phyloP scores from a whole-genome alignment of 257 asterid species.

The Capsicum chinense region DNA sequence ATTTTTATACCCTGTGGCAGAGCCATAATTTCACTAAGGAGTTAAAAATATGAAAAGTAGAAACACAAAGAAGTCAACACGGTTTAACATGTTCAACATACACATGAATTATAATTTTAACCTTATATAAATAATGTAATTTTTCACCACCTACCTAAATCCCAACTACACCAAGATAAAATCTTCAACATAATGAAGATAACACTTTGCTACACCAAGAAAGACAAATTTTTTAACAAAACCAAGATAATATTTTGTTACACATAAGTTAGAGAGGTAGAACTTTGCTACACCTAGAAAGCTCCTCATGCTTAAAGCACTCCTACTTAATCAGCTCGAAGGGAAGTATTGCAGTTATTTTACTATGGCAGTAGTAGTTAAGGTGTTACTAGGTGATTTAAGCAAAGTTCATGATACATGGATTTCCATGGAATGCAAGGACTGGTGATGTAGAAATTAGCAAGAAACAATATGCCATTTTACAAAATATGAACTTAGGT shows the following conservation, averaged over 20 bases:
- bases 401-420: background rate
- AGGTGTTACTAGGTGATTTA: slow-evolving; percentile 8
- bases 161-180: background rate
- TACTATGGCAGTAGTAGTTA: background rate
- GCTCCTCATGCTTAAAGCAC: slow-evolving; percentile 9
- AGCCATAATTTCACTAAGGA: too few species aligned
- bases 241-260: background rate
- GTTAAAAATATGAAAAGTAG: too few species aligned
- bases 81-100: too few species aligned
- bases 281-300: background rate
- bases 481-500: slow-evolving; percentile 2
- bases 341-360: background rate
- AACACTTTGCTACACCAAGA: too few species aligned
- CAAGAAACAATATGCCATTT: background rate
- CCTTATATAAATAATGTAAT: too few species aligned
- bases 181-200: background rate
- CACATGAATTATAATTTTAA: too few species aligned
- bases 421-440: slow-evolving; percentile 24
- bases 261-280: too few species aligned
- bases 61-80: too few species aligned
- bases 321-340: background rate
- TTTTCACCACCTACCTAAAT: too few species aligned
- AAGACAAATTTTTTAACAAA: background rate
- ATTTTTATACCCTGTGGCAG: background rate
- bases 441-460: slow-evolving; percentile 13